Base-by-base conservation (phyloP, 2,329 filamentous ascomycete genomes). In the Lachnellula arida region DNA sequence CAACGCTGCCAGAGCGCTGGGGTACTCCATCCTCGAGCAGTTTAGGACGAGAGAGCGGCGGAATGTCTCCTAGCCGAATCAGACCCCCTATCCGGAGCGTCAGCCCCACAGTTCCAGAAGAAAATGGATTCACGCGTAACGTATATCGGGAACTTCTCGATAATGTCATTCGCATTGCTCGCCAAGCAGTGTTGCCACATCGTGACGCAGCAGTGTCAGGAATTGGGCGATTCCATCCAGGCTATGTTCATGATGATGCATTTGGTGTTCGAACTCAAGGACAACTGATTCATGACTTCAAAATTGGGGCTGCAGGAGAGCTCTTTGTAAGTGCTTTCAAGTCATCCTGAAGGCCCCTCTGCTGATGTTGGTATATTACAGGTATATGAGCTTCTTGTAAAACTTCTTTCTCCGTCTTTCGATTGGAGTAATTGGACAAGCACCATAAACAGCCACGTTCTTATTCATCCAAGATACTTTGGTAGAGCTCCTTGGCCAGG, bases 371-470 rank as follows among this genome's bases (percentile, higher is more conserved):
- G 22, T 22, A 22, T 28, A 46, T 32, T 25, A 32, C 53, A 78
- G 76, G 73, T 76, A 0, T 77, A 75, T 55, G 72, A 78, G 52
- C 53, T 75, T 1, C 67, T 79, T 3, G 66, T 62, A 7, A 54
- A 60, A 3, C 54, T 74, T 25, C 34, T 63, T 14, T 60, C 75
- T 7, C 67, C 71, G 1, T 61, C 56, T 0, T 81, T 80, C 47
- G 59, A 53, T 1, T 53, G 60, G 2, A 55, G 63, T 0, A 79
- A 79, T 37, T 81, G 79, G 79, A 65, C 70, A 23, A 81, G 77
- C 57, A 77, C 61, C 0, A 76, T 81, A 15, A 68, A 77, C 4
- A 65, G 68, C n/a, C 70, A 73, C 49, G 71, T 74, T 2, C 66
- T 53, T 0, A 55, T 62, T 0, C 75, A 78, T 53, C 67, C 69